These are phyloP conservation scores for Alternaria ventricosa DNA, from an alignment of 2,329 filamentous ascomycete species.

Conservation along the genomic window DNA sequence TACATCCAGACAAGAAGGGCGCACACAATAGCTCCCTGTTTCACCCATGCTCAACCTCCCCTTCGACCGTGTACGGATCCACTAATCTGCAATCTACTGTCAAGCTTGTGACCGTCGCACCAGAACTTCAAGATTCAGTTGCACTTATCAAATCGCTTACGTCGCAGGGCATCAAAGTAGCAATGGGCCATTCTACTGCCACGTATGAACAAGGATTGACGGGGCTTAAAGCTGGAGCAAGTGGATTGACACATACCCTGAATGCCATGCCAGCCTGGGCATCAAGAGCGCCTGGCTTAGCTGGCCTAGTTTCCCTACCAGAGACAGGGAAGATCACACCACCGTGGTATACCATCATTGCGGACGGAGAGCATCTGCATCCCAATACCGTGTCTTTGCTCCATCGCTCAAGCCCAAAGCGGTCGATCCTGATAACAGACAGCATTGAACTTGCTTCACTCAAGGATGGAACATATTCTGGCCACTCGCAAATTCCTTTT, in stretches of 20 bases:
- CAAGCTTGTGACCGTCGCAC: slow-evolving; percentile 61
- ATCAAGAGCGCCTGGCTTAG: slow-evolving; percentile 60
- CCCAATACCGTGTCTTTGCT: slow-evolving; percentile 58
- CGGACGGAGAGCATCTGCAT: slow-evolving; percentile 63
- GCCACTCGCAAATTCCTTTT: slow-evolving; percentile 59
- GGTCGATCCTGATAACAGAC: slow-evolving; percentile 62
- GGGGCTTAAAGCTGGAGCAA: slow-evolving; percentile 58
- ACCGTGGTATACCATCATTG: slow-evolving; percentile 61
- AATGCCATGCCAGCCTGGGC: slow-evolving; percentile 62
- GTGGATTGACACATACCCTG: slow-evolving; percentile 60
- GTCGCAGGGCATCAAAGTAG: slow-evolving; percentile 53
- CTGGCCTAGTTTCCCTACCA: slow-evolving; percentile 50
- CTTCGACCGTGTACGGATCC: slow-evolving; percentile 55
- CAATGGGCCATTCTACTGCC: slow-evolving; percentile 60
- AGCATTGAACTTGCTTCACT: slow-evolving; percentile 62
- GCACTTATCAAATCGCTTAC: slow-evolving; percentile 53
- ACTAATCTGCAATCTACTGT: slow-evolving; percentile 50
- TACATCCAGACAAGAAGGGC: slow-evolving; percentile 61
- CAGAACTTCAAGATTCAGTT: slow-evolving; percentile 55
- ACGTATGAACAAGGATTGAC: slow-evolving; percentile 54
- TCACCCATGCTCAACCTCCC: slow-evolving; percentile 44
- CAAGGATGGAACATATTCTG: slow-evolving; percentile 59
- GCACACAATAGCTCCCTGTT: slow-evolving; percentile 59
- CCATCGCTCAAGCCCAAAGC: slow-evolving; percentile 54
- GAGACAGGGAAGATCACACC: slow-evolving; percentile 24